Base-by-base conservation (phyloP, 2,329 filamentous ascomycete species). In the Bipolaris bicolor region DNA sequence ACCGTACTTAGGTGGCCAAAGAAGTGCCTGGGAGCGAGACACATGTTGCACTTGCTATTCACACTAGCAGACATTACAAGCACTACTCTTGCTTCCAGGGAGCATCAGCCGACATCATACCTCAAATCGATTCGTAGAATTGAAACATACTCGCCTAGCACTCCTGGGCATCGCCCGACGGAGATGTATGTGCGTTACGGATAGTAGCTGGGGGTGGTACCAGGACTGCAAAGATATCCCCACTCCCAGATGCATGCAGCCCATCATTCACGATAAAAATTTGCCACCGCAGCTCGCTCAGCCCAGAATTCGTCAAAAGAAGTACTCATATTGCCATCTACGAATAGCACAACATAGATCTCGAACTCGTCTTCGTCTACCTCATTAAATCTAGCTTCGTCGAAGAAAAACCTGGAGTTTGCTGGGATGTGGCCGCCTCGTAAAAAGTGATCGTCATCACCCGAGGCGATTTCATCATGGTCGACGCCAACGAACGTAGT, bases 11-110 rank as follows among this genome's bases (percentile, higher is more conserved):
- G n/a, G 1, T 1, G 9, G 6, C 15, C 7, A 1, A 13, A 39
- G 16, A 39, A 39, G n/a, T 39, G 18, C 9, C 7, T 18, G n/a
- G 7, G 7, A 9, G 26, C 26, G 9, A 29, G 26, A 29, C 9
- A 4, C 6, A 7, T 39, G n/a, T 39, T 9, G 16, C 16, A 5
- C 7, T 18, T 39, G n/a, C 81, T 39, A 13, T 39, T 10, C 2
- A 7, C 26, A 29, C 26, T 2, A 9, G 9, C 9, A 9, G 9
- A 29, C 3, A 29, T 29, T 29, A 9, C 26, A 29, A 3, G 3
- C 7, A 7, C 2, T 29, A 10, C 26, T 29, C 9, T 2, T 29
- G 26, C 26, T 29, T 29, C 26, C 9, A 10, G 10, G 26, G 2
- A 9, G 26, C 2, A 4, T 4, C 26, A 9, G 44, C 31, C 58